phyloP scores from a whole-genome alignment of 1,139 yeast species.

The Kodamaea fungicola region DNA sequence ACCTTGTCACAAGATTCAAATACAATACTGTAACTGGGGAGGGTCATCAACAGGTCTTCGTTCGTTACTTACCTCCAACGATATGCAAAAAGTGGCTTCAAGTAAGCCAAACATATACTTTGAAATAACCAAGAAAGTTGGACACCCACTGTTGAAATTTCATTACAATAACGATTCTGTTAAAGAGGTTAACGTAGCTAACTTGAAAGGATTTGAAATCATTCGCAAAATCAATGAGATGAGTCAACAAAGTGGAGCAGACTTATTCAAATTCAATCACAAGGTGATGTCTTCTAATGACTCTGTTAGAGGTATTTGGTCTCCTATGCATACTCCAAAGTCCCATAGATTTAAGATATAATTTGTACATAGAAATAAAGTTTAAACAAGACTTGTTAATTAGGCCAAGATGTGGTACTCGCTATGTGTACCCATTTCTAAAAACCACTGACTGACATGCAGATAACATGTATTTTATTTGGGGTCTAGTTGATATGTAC shows the following conservation, averaged over 20 bases:
- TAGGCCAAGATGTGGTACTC: slow-evolving; percentile 6
- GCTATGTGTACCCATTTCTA: background rate
- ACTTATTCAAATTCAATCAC: slow-evolving; percentile 47
- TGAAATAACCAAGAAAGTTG: slow-evolving; percentile 63
- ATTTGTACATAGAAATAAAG: background rate
- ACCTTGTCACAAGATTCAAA: slow-evolving; percentile 69
- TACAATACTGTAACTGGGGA: slow-evolving; percentile 91
- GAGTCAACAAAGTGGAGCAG: slow-evolving; percentile 39
- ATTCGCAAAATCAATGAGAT: slow-evolving; percentile 57
- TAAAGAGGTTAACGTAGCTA: slow-evolving; percentile 47
- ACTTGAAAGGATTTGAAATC: slow-evolving; percentile 58
- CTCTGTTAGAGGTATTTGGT: slow-evolving; percentile 96
- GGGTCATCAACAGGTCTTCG: slow-evolving; percentile 88
- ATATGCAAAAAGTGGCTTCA: slow-evolving; percentile 56
- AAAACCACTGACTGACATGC: slow-evolving; percentile 5
- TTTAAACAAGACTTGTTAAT: slow-evolving; percentile 6
- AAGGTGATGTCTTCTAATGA: slow-evolving; percentile 77
- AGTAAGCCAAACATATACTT: slow-evolving; percentile 67
- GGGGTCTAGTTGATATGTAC: background rate
- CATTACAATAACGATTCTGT: slow-evolving; percentile 17
- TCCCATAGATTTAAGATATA: slow-evolving; percentile 64
- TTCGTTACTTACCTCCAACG: slow-evolving; percentile 55
- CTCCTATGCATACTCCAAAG: slow-evolving; percentile 84
- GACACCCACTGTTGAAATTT: slow-evolving; percentile 69
- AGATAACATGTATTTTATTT: too few relatives aligned